phyloP scores from a whole-genome alignment of 148 eudicot genomes.

The Selenicereus undatus region DNA sequence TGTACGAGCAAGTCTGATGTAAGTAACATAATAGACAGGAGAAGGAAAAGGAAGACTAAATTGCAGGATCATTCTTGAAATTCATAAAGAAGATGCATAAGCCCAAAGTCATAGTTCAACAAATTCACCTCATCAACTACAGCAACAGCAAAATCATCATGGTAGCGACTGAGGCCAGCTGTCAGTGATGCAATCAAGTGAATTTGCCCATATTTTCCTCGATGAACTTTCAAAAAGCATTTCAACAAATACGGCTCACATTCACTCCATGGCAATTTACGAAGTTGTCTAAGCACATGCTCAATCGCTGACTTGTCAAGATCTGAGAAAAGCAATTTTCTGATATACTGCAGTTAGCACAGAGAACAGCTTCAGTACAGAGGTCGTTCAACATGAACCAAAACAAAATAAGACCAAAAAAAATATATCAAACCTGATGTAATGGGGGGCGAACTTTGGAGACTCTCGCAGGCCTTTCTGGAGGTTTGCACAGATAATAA shows the following conservation, averaged over 20 bases:
- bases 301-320: constrained; percentile 91
- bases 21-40: not conserved
- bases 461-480: constrained; percentile 88
- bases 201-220: constrained; percentile 95
- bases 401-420: not conserved
- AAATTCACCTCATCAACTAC: constrained; percentile 90
- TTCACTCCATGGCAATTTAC: constrained; percentile 94
- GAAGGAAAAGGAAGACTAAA: not conserved
- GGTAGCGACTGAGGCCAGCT: constrained; percentile 89
- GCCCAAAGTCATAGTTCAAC: not conserved
- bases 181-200: constrained; percentile 94
- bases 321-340: constrained; percentile 90
- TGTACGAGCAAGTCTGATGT: not conserved
- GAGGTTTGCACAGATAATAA: constrained; percentile 94
- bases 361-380: constrained; percentile 22
- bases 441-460: constrained; percentile 93
- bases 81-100: not conserved
- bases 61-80: not conserved
- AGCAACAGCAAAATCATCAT: constrained; percentile 92
- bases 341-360: constrained; percentile 66
- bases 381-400: constrained; percentile 3
- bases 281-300: constrained; percentile 92
- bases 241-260: constrained; percentile 81
- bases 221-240: constrained; percentile 93
- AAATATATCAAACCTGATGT: constrained; percentile 68